Percentiles rank a stretch among this genome's conserved stretches.
phyloP scores from a whole-genome alignment of 306 rosid species.

The Clitoria ternatea region DNA sequence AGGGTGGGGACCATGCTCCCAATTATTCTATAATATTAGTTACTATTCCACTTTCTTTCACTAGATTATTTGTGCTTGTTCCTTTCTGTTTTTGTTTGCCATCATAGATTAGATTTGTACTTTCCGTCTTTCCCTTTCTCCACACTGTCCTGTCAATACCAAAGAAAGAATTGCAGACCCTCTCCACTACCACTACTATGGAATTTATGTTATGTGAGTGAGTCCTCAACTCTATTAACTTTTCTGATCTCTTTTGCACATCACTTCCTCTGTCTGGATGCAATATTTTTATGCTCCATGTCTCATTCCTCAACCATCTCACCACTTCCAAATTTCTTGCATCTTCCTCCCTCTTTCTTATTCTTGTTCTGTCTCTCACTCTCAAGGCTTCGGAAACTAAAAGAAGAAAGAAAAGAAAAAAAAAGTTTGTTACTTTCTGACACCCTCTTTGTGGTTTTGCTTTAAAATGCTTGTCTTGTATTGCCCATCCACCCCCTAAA shows the following conservation, averaged over 20 bases:
- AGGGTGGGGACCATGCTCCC: slow-evolving; percentile 38
- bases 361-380: background rate
- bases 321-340: background rate
- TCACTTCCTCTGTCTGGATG: slow-evolving; percentile 7
- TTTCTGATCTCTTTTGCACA: background rate
- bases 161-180: slow-evolving; percentile 6
- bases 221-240: slow-evolving; percentile 4
- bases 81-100: slow-evolving; percentile 11
- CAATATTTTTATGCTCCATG: slow-evolving; percentile 8
- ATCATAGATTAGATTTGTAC: slow-evolving; percentile 24
- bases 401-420: background rate
- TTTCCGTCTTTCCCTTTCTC: slow-evolving; percentile 17
- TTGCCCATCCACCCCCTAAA: background rate
- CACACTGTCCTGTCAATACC: slow-evolving; percentile 21
- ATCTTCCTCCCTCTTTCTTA: background rate
- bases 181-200: background rate
- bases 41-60: slow-evolving; percentile 30
- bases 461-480: slow-evolving; percentile 6
- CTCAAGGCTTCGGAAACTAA: slow-evolving; percentile 14
- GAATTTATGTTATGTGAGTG: background rate
- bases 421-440: slow-evolving; percentile 16
- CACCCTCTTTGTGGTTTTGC: slow-evolving; percentile 15
- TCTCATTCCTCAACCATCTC: background rate
- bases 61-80: slow-evolving; percentile 29
- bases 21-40: slow-evolving; percentile 38